Evolutionary conservation across 225 moss, liverwort and hornwort genomes (phyloP), one percentile per base, ranked within the genome.

Genomic region (Asterella californica): DNA sequence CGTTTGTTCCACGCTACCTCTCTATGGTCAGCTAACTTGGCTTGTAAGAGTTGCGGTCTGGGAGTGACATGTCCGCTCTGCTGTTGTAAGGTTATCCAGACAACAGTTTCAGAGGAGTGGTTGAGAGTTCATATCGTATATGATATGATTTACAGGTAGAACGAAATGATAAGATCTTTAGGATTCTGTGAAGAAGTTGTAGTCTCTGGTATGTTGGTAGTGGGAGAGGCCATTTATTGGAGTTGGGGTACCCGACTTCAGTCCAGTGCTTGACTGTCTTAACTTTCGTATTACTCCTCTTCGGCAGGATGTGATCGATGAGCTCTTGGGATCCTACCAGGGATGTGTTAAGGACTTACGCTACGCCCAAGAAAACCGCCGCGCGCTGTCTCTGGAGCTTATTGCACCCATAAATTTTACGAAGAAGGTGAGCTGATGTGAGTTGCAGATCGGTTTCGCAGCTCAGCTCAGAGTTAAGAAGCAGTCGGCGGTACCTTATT

Each of bases 391-490:
- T 17, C 50, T 88, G 48, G 80, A 83, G 2, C 46, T 53, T 2
- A 27, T 85, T 0, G 42, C 75, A 47, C 84, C 83, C 0, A 82
- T 88, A 54, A 76, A 76, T 71, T 88, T 85, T 78, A 82, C 84
- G 17, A 53, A 64, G 49, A 77, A 81, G 80, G 80, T 80, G 33
- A 49, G 77, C 54, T 55, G 57, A 75, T 75, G 30, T 46, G 27
- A 24, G 29, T 0, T 30, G 46, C 25, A 22, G 22, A 1, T 71
- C 10, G 27, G 71, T 71, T 71, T 27, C 10, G 34, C 67, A 36
- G 30, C 67, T 67, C 32, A 6, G 70, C 15, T 70, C 9, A n/a
- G 17, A 15, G 7, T 70, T 22, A 24, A 70, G 34, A 25, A 46
- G 45, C 34, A 19, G 7, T 15, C 42, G 42, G 1, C 21, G 21